A percentile compares a stretch with the other conserved stretches of the same genome.
Evolutionary conservation across 306 rosid genomes (phyloP).

Genomic region (Cucumis cinereus): DNA sequence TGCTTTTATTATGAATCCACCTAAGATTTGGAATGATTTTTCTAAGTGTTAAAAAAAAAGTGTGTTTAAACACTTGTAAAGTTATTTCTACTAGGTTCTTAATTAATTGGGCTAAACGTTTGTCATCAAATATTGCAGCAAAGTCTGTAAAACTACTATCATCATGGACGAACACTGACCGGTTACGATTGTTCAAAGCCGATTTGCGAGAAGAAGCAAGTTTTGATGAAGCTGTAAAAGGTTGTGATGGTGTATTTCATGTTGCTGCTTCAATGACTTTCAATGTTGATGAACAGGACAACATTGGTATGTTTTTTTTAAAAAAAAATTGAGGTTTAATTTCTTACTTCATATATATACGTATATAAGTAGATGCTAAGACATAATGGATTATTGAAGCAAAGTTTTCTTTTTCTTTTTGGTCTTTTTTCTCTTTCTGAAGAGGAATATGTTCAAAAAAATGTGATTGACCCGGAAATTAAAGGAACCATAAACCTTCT

Average conservation of each 20-base stretch:
- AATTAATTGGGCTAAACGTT: background rate
- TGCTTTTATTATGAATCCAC: no score
- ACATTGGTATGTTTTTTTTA: constrained; percentile 29
- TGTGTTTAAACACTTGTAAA: no score
- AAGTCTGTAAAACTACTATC: constrained; percentile 47
- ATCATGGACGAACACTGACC: constrained; percentile 31
- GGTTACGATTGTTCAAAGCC: constrained; percentile 48
- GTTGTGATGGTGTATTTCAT: constrained; percentile 60
- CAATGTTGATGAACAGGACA: constrained; percentile 23
- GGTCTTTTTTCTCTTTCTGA: background rate
- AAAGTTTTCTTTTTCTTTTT: no score
- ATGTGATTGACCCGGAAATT: constrained; percentile 44
- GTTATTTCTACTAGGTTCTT: background rate
- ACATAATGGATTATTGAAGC: background rate
- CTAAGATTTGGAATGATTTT: no score
- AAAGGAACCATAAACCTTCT: constrained; percentile 50
- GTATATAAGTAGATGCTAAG: background rate
- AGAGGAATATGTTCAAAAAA: constrained; percentile 47
- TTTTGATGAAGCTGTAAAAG: constrained; percentile 60
- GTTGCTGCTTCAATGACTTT: constrained; percentile 72
- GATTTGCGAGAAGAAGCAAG: constrained; percentile 61
- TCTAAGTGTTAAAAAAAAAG: no score
- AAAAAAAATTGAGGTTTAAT: no score
- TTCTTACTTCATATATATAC: background rate
- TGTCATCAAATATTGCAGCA: constrained; percentile 18